Evolutionary conservation across 306 rosid genomes (phyloP).

Genomic region (Trichosanthes cucumerina): DNA sequence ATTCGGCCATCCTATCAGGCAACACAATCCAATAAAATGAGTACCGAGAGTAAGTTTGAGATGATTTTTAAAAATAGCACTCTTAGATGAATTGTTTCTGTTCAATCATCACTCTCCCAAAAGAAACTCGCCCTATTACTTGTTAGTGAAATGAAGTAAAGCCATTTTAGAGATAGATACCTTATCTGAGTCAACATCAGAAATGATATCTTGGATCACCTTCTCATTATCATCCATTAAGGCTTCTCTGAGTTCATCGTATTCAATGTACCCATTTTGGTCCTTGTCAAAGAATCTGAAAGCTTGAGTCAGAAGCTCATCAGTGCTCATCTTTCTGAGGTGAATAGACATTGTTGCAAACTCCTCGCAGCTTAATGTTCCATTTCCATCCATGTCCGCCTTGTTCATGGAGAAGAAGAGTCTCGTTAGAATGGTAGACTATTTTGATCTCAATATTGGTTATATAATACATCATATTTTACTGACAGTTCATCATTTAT

Average conservation of each 20-base stretch:
- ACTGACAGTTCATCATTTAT: background rate
- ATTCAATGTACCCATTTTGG: slow-evolving; percentile 62
- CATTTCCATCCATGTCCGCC: slow-evolving; percentile 91
- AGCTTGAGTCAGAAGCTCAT: slow-evolving; percentile 68
- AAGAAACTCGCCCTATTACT: background rate
- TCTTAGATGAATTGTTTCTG: background rate
- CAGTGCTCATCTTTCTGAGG: slow-evolving; percentile 52
- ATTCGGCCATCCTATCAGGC: slow-evolving; percentile 66
- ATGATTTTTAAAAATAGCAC: background rate
- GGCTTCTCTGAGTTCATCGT: slow-evolving; percentile 73
- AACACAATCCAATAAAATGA: background rate
- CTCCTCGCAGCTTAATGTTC: slow-evolving; percentile 64
- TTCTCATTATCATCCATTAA: slow-evolving; percentile 60
- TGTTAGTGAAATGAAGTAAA: background rate
- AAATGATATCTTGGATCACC: slow-evolving; percentile 60
- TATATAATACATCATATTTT: background rate
- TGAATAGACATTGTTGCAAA: slow-evolving; percentile 69
- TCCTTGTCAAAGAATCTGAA: slow-evolving; percentile 74
- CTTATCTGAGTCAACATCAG: slow-evolving; percentile 84
- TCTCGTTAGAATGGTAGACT: background rate
- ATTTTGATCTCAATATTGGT: background rate
- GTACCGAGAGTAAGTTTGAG: background rate
- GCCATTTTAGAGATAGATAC: slow-evolving; percentile 23
- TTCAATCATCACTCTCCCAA: too few relatives aligned
- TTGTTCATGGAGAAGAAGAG: slow-evolving; percentile 10